Percentiles rank a stretch among this genome's conserved stretches.
These are phyloP conservation scores for Mycena galopus DNA, from an alignment of 768 basidiomycete species.

Conservation along the genomic window DNA sequence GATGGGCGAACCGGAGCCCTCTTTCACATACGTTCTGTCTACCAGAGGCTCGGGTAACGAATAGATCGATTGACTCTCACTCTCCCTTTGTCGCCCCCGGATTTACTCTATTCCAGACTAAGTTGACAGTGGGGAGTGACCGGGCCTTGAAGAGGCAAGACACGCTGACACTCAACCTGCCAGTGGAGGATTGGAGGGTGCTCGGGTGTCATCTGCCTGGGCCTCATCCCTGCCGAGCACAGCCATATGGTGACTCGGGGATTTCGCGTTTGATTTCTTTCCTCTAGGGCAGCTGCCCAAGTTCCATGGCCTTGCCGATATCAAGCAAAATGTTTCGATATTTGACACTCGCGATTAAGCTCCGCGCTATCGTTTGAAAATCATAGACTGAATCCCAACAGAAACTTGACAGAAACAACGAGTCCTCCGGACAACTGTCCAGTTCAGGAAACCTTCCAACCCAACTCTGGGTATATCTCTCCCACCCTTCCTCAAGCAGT, in stretches of 20 bases:
- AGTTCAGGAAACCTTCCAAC: conserved; percentile 20
- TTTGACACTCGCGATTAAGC: conserved; percentile 18
- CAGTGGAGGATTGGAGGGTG: conserved; percentile 19
- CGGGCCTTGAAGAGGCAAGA: conserved; percentile 19
- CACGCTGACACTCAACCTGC: conserved; percentile 14
- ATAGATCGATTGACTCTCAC: conserved; percentile 14
- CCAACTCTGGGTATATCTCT: conserved; percentile 23
- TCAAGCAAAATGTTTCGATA: conserved; percentile 12
- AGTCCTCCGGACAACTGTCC: conserved; percentile 23
- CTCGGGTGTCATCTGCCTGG: conserved; percentile 18
- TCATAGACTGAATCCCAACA: conserved; percentile 17
- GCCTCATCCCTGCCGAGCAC: conserved; percentile 10
- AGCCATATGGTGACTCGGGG: conserved; percentile 17
- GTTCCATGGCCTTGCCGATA: conserved; percentile 14
- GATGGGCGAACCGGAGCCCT: conserved; percentile 14
- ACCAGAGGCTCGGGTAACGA: conserved; percentile 10
- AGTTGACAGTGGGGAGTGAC: conserved; percentile 20
- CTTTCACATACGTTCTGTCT: conserved; percentile 13
- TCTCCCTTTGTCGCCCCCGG: too few species aligned
- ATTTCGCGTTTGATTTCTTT: conserved; percentile 18
- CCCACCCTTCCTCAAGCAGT: conserved; percentile 22
- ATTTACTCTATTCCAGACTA: conserved; percentile 16
- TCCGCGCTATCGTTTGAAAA: conserved; percentile 20
- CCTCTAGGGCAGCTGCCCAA: conserved; percentile 10
- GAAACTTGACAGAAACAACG: conserved; percentile 20